Percentiles rank a stretch among this genome's conserved stretches.
Evolutionary conservation across 805 yeast genomes (phyloP).

Genomic region (Candida vartiovaarae): DNA sequence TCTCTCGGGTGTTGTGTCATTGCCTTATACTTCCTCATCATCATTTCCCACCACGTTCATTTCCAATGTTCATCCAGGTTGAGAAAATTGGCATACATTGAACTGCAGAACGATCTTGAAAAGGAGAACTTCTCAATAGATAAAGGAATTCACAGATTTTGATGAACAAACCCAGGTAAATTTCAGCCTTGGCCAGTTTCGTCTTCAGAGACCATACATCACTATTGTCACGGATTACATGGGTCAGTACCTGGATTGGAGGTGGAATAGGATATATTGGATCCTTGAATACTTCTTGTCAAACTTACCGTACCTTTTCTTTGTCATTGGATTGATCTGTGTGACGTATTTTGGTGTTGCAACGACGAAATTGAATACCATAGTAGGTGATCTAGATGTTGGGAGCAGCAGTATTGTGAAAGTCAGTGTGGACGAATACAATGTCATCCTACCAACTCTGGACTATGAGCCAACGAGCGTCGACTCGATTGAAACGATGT

Average conservation of each 20-base stretch:
- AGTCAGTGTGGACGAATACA: neutral
- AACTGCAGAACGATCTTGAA: neutral
- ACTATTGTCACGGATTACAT: constrained; percentile 5
- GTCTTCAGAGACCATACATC: constrained; percentile 1
- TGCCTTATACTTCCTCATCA: constrained; percentile 3
- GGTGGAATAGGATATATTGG: constrained; percentile 6
- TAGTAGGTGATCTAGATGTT: no score
- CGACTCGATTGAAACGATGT: neutral
- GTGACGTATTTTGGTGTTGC: constrained; percentile 1
- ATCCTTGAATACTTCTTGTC: constrained; percentile 1
- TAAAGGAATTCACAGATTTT: no score
- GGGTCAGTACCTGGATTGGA: constrained; percentile 1
- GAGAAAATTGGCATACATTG: constrained; percentile 2
- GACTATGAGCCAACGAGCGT: neutral
- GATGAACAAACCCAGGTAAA: neutral
- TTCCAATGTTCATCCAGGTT: constrained; percentile 7
- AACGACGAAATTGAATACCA: neutral
- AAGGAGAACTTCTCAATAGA: no score
- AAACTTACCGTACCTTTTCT: constrained; percentile 2
- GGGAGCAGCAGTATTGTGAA: no score
- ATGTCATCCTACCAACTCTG: neutral
- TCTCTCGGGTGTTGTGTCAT: constrained; percentile 4
- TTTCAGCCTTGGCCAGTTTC: constrained; percentile 3
- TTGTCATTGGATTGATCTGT: constrained; percentile 1
- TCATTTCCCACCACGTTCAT: constrained; percentile 4